Percentiles rank a stretch among this genome's conserved stretches.
Conservation (phyloP, 2,329 filamentous ascomycete genomes). For the Aspergillus uvarum region DNA sequence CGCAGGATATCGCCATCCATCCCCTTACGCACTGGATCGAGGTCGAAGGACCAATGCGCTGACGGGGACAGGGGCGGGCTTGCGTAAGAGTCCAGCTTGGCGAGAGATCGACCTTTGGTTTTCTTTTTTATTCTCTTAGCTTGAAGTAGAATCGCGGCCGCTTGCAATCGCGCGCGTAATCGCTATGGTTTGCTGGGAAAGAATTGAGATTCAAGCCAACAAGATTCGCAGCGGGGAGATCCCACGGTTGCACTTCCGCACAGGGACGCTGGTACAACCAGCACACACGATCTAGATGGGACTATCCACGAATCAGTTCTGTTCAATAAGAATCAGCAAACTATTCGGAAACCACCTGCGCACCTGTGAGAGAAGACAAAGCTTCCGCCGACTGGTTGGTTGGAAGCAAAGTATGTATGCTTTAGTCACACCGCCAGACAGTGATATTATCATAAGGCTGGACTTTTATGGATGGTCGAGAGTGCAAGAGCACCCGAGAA, state of each 20-base stretch:
- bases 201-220: conserved; percentile 17
- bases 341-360: neutral
- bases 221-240: conserved; percentile 13
- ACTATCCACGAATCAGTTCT: conserved; percentile 2
- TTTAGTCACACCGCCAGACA: neutral
- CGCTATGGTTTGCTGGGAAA: conserved; percentile 5
- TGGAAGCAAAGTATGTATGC: neutral
- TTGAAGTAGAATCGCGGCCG: neutral
- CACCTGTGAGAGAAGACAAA: neutral
- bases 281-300: conserved; percentile 15
- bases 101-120: conserved; percentile 23
- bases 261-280: conserved; percentile 15
- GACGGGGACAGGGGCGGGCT: conserved; percentile 64
- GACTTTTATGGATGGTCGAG: neutral
- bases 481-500: neutral
- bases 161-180: neutral
- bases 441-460: neutral
- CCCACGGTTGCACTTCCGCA: conserved; percentile 17
- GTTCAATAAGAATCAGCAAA: neutral
- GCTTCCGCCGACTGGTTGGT: neutral
- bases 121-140: too few species aligned
- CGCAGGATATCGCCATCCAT: conserved; percentile 78
- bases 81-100: conserved; percentile 66
- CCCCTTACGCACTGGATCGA: conserved; percentile 61
- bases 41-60: conserved; percentile 57